These are phyloP conservation scores for Metschnikowia dekortorum DNA, from an alignment of 805 yeast species.

Conservation along the genomic window DNA sequence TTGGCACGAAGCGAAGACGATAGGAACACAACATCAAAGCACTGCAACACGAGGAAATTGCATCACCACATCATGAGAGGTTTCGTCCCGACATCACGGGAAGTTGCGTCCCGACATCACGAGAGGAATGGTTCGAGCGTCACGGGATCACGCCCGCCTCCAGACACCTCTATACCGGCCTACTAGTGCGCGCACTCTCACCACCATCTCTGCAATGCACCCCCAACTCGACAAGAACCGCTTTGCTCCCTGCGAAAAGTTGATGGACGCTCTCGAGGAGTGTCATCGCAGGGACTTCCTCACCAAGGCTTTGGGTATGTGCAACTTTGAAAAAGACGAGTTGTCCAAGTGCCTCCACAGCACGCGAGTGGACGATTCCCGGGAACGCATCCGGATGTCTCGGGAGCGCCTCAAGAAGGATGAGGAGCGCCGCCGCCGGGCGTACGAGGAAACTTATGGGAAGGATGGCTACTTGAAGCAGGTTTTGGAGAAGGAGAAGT, in stretches of 20 bases:
- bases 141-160: too few relatives aligned
- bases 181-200: background rate
- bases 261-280: slow-evolving; percentile 83
- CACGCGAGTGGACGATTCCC: slow-evolving; percentile 62
- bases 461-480: slow-evolving; percentile 66
- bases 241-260: slow-evolving; percentile 61
- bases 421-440: slow-evolving; percentile 53
- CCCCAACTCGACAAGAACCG: slow-evolving; percentile 43
- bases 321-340: slow-evolving; percentile 80
- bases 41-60: too few relatives aligned
- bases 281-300: slow-evolving; percentile 74
- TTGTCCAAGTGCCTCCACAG: slow-evolving; percentile 74
- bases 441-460: slow-evolving; percentile 77
- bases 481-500: slow-evolving; percentile 45
- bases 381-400: slow-evolving; percentile 49
- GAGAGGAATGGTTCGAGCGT: background rate
- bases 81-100: too few relatives aligned
- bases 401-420: slow-evolving; percentile 52
- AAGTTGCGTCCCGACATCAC: too few relatives aligned
- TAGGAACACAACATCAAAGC: too few relatives aligned
- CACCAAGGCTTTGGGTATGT: slow-evolving; percentile 71
- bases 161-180: too few relatives aligned
- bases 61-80: too few relatives aligned
- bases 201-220: slow-evolving; percentile 27
- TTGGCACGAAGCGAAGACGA: too few relatives aligned